A percentile compares a stretch with the other conserved stretches of the same genome.
Conservation (phyloP, 371 early-diverging fungal genomes). For the Saksenaea vasiformis region DNA sequence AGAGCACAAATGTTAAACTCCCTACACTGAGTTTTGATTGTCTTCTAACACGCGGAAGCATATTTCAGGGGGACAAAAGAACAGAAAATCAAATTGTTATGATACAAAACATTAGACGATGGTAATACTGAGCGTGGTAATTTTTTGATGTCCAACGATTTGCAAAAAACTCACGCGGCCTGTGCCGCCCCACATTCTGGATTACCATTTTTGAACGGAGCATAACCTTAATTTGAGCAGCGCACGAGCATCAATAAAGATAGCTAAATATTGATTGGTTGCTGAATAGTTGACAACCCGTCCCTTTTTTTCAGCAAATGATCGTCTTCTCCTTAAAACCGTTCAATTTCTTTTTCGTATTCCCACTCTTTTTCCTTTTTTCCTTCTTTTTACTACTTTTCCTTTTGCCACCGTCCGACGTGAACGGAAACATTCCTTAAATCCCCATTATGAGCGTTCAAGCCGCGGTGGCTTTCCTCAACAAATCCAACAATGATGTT, state of each 20-base stretch:
- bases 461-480: constrained; percentile 42
- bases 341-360: constrained; percentile 3
- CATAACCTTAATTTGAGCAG: background rate
- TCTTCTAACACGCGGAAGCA: too few species aligned
- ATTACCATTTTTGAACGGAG: constrained; percentile 18
- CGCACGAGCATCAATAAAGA: constrained; percentile 24
- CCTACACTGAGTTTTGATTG: too few species aligned
- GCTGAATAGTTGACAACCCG: constrained; percentile 3
- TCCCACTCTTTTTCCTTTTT: constrained; percentile 8
- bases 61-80: too few species aligned
- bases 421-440: background rate
- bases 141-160: too few species aligned
- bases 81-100: too few species aligned
- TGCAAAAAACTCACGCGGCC: constrained; percentile 1
- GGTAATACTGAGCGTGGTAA: too few species aligned
- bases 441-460: constrained; percentile 42
- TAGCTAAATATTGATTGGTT: constrained; percentile 14
- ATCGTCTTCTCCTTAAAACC: constrained; percentile 6
- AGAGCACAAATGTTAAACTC: too few species aligned
- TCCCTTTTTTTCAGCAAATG: constrained; percentile 6
- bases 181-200: constrained; percentile 13
- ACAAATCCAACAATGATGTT: constrained; percentile 19
- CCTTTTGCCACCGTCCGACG: background rate
- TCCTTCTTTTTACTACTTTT: constrained; percentile 9
- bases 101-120: too few species aligned